Evolutionary conservation across 2,329 filamentous ascomycete species (phyloP).

Genomic region (Fusarium sororula): DNA sequence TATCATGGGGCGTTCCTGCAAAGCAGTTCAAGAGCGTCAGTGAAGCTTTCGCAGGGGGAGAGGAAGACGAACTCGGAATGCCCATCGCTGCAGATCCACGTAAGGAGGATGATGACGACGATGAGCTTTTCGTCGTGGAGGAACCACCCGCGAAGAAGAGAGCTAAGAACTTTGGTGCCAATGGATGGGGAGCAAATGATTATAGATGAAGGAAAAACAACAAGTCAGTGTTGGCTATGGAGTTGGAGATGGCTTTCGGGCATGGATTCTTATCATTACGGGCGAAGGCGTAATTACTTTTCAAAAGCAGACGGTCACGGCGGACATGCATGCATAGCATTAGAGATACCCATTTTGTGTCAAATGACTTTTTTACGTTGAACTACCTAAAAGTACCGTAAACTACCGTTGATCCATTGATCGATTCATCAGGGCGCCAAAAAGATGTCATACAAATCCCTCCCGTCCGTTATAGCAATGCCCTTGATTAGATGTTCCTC

Average conservation of each 20-base stretch:
- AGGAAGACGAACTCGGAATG: conserved; percentile 3
- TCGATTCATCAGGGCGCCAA: neutral
- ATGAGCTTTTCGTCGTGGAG: conserved; percentile 46
- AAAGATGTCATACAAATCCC: neutral
- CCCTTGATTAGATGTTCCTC: neutral
- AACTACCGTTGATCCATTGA: neutral
- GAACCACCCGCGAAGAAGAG: conserved; percentile 32
- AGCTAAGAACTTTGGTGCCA: neutral
- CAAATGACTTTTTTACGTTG: neutral
- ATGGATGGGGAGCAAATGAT: neutral
- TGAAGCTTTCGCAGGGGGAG: conserved; percentile 42
- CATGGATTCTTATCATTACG: neutral
- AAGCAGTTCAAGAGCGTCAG: conserved; percentile 44
- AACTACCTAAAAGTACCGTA: neutral
- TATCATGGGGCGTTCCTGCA: conserved; percentile 33
- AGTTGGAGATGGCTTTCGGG: neutral
- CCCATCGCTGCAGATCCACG: neutral
- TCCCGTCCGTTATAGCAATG: neutral
- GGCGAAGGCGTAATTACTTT: conserved; percentile 8
- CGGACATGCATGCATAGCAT: conserved; percentile 19
- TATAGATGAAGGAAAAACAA: neutral
- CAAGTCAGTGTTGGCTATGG: neutral
- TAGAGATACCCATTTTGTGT: conserved; percentile 35
- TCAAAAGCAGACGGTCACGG: conserved; percentile 10
- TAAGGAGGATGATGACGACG: conserved; percentile 4